Evolutionary conservation across 805 yeast genomes (phyloP).

Genomic region (Candida nitratophila): DNA sequence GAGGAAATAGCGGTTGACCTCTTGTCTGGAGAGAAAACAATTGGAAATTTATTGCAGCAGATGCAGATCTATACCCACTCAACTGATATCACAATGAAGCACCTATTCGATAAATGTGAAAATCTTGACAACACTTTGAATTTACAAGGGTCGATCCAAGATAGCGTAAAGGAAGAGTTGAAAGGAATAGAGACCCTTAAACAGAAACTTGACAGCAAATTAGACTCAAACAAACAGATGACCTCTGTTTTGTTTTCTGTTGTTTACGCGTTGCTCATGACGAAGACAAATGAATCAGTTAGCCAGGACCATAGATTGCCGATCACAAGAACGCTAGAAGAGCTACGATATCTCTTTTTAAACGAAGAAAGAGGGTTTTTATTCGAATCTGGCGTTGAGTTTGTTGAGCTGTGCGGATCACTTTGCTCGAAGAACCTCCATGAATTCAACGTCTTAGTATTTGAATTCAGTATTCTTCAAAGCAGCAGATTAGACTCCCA

Average conservation of each 20-base stretch:
- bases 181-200: background rate
- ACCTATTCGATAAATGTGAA: slow-evolving; percentile 12
- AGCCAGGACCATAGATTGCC: background rate
- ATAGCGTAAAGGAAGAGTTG: background rate
- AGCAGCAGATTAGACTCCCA: background rate
- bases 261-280: background rate
- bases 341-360: background rate
- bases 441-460: background rate
- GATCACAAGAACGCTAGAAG: background rate
- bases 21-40: too few relatives aligned
- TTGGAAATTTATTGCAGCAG: too few relatives aligned
- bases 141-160: too few relatives aligned
- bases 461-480: background rate
- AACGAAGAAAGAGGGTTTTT: background rate
- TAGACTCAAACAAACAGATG: background rate
- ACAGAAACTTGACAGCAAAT: background rate
- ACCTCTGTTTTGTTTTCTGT: background rate
- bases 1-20: too few relatives aligned
- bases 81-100: slow-evolving; percentile 12
- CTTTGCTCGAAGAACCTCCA: background rate
- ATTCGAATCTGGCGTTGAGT: background rate
- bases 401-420: background rate
- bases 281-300: background rate
- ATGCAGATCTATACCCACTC: too few relatives aligned
- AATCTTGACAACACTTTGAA: too few relatives aligned